phyloP scores from a whole-genome alignment of 2,329 filamentous ascomycete species.

The Allantophomopsis lycopodina region DNA sequence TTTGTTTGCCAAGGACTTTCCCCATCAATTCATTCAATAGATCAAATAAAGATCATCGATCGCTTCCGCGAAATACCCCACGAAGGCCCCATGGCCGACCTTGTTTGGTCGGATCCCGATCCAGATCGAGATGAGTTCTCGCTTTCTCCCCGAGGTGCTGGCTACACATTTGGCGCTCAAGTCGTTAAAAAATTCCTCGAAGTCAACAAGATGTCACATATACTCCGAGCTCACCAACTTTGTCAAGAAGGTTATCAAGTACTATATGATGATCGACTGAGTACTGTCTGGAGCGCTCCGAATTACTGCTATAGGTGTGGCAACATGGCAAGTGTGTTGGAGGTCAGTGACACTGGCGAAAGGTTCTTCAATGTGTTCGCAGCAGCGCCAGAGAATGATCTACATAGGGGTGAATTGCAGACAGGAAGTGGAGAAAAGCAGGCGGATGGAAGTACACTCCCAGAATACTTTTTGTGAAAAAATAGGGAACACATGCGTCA shows the following conservation, averaged over 20 bases:
- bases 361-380: slow-evolving; percentile 97
- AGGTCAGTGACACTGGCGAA: slow-evolving; percentile 87
- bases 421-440: slow-evolving; percentile 57
- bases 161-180: slow-evolving; percentile 94
- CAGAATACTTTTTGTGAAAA: slow-evolving; percentile 56
- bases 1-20: slow-evolving; percentile 45
- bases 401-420: slow-evolving; percentile 82
- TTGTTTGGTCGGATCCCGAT: slow-evolving; percentile 97
- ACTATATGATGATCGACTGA: slow-evolving; percentile 85
- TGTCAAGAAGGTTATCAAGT: slow-evolving; percentile 98
- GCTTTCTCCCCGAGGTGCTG: slow-evolving; percentile 80
- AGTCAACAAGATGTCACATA: slow-evolving; percentile 96
- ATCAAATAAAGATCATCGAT: slow-evolving; percentile 99
- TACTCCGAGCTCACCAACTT: slow-evolving; percentile 91
- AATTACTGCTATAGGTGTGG: slow-evolving; percentile 79
- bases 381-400: slow-evolving; percentile 88
- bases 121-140: slow-evolving; percentile 97
- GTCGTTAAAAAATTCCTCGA: slow-evolving; percentile 97
- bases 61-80: slow-evolving; percentile 97
- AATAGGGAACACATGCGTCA: neutral
- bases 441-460: slow-evolving; percentile 48
- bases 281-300: slow-evolving; percentile 95
- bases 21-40: slow-evolving; percentile 90
- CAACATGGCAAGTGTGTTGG: slow-evolving; percentile 92
- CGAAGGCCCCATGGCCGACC: slow-evolving; percentile 97